These are phyloP conservation scores for Erysimum cheiranthoides DNA, from an alignment of 345 rosid species.

Conservation along the genomic window DNA sequence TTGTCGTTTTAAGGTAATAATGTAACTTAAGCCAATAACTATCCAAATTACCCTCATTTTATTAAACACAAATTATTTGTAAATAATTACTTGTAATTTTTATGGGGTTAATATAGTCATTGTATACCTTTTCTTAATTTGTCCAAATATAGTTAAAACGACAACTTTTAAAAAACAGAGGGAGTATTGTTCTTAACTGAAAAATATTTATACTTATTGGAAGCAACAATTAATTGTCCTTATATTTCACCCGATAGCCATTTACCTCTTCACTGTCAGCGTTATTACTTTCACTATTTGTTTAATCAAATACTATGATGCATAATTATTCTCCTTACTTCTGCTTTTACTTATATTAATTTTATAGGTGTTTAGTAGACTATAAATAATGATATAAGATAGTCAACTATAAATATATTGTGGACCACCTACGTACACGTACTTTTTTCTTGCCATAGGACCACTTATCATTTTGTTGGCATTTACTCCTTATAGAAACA, in stretches of 20 bases:
- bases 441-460: slow-evolving; percentile 5
- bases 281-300: slow-evolving; percentile 3
- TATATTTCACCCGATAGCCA: slow-evolving; percentile 22
- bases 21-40: no score
- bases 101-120: no score
- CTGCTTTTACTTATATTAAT: background rate
- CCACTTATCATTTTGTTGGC: slow-evolving; percentile 18
- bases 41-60: no score
- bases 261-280: background rate
- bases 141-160: no score
- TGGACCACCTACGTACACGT: slow-evolving; percentile 34
- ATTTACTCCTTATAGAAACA: slow-evolving; percentile 21
- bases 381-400: background rate
- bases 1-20: no score
- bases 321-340: background rate
- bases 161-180: no score
- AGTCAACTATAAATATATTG: slow-evolving; percentile 7
- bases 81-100: no score
- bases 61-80: no score
- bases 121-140: no score
- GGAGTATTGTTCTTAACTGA: background rate
- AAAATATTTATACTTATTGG: background rate
- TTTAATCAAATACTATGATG: slow-evolving; percentile 20
- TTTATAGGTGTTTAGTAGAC: background rate
- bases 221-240: slow-evolving; percentile 1